Evolutionary conservation across 371 early-diverging fungal species (phyloP), one percentile per base, ranked within the genome.

Genomic region (Mucor mucedo): DNA sequence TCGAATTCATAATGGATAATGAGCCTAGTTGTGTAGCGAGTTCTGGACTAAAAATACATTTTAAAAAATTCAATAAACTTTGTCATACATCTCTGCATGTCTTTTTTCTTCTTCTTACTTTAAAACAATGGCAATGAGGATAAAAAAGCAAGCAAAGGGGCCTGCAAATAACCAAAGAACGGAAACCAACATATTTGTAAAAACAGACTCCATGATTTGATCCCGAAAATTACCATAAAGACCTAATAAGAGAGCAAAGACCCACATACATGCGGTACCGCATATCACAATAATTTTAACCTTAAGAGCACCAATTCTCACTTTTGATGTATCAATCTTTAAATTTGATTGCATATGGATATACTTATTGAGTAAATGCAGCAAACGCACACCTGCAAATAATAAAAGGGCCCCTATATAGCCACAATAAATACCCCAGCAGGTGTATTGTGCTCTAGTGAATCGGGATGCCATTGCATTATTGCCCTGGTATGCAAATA

Each of bases 251-350:
- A 75, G 52, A 13, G 71, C 67, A 38, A 71, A 75, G 1, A 63
- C 55, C 53, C 60, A 63, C 49, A 73, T 41, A 33, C 69, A 71
- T 14, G 39, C 72, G 68, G 50, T 59, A 27, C 58, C 61, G 13
- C 53, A 60, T 13, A 58, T 8, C 30, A 66, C 52, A 21, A 67
- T 67, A 41, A 68, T 62, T 21, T 55, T 57, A 29, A 72, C 76
- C 49, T 73, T 73, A 32, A 77, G 50, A 9, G 61, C 55, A 10
- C 77, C 74, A 0, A 65, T 71, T 55, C 62, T 73, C n/a, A 73
- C 64, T 40, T 71, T 73, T 11, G 45, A 54, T 16, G 66, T 58
- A 45, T 68, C 69, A 5, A 60, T 39, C 5, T 63, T 63, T n/a
- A 68, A 52, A 38, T 66, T 63, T 2, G 63, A 53, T 44, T 73